Percentiles rank a stretch among this genome's conserved stretches.
These are phyloP conservation scores for Cinnamomum chago DNA, from an alignment of 164 flowering plant species.

Conservation along the genomic window DNA sequence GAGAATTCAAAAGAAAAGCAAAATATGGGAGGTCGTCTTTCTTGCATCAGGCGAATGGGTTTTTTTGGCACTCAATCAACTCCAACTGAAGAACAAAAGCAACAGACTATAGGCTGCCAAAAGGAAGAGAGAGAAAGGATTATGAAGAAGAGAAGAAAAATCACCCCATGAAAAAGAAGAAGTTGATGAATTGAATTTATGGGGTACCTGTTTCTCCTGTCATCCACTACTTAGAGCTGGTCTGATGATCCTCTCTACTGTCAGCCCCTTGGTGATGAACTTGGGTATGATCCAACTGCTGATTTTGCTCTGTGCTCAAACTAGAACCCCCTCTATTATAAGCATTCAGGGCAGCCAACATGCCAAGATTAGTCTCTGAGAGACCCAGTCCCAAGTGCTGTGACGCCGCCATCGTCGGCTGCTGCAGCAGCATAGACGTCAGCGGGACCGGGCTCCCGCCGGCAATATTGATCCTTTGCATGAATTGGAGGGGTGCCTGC, in stretches of 20 bases:
- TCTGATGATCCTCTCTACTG: constrained; percentile 56
- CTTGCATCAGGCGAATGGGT: constrained; percentile 10
- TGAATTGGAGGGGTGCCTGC: constrained; percentile 39
- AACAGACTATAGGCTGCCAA: constrained; percentile 5
- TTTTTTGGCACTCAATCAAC: constrained; percentile 4
- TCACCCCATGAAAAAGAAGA: neutral
- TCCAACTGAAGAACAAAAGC: constrained; percentile 10
- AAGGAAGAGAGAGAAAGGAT: neutral
- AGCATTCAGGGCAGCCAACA: constrained; percentile 71
- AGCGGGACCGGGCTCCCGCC: constrained; percentile 39
- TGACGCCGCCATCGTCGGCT: constrained; percentile 16
- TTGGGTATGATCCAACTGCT: constrained; percentile 42
- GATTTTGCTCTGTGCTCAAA: constrained; percentile 44
- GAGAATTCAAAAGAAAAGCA: neutral
- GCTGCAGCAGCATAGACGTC: constrained; percentile 45
- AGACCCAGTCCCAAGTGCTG: constrained; percentile 61
- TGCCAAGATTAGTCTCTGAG: constrained; percentile 64
- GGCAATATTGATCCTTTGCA: constrained; percentile 55
- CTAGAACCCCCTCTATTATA: constrained; percentile 41
- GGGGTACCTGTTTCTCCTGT: neutral
- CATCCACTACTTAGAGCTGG: constrained; percentile 34
- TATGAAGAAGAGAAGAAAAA: neutral
- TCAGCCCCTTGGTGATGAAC: constrained; percentile 39
- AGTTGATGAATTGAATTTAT: neutral
- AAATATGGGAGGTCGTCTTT: neutral